Conservation (phyloP, 1,284 basidiomycete species). For the Apiotrichum gamsii region DNA sequence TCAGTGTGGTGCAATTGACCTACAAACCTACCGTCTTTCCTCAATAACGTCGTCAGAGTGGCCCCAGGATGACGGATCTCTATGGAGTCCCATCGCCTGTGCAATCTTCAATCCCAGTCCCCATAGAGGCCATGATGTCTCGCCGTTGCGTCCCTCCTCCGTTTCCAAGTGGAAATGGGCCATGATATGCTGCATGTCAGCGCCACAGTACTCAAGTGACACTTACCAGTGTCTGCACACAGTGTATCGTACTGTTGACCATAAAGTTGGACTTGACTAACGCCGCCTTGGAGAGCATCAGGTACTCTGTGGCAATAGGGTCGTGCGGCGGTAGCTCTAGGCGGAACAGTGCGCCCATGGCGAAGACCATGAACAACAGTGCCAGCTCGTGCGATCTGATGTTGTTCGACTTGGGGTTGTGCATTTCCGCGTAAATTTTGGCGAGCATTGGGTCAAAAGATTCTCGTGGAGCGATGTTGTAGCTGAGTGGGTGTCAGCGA, state of each 20-base stretch:
- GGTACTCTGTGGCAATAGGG: slow-evolving; percentile 27
- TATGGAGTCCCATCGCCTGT: slow-evolving; percentile 39
- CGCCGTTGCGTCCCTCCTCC: slow-evolving; percentile 33
- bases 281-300: slow-evolving; percentile 22
- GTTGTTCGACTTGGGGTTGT: too few species aligned
- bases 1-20: too few species aligned
- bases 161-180: slow-evolving; percentile 26
- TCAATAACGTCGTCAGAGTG: slow-evolving; percentile 25
- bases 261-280: slow-evolving; percentile 32
- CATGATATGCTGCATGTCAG: slow-evolving; percentile 20
- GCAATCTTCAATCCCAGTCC: slow-evolving; percentile 35
- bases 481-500: too few species aligned
- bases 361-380: slow-evolving; percentile 27
- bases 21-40: too few species aligned
- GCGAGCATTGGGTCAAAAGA: too few species aligned
- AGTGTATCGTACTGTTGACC: slow-evolving; percentile 28
- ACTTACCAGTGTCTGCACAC: slow-evolving; percentile 28
- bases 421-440: too few species aligned
- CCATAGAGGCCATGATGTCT: slow-evolving; percentile 39
- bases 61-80: slow-evolving; percentile 36
- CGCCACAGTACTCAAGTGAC: neutral
- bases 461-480: too few species aligned
- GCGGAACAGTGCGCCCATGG: slow-evolving; percentile 31
- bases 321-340: slow-evolving; percentile 35
- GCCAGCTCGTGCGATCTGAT: slow-evolving; percentile 34